Conservation (phyloP, 2,329 filamentous ascomycete species). For the Malbranchea cinnamomea region DNA sequence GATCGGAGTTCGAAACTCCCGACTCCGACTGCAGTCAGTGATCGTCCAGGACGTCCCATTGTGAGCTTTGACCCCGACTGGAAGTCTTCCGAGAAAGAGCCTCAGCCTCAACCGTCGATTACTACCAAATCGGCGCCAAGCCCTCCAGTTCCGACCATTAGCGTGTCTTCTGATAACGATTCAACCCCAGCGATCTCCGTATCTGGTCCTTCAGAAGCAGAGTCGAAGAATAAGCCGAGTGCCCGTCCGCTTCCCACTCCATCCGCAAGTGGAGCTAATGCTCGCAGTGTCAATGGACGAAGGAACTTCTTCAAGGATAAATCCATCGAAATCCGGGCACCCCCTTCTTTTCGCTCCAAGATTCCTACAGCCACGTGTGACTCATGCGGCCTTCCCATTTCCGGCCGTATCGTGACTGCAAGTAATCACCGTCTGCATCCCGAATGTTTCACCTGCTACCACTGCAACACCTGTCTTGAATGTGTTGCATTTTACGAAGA, state of each 20-base stretch:
- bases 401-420: slow-evolving; percentile 78
- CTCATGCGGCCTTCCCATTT: slow-evolving; percentile 69
- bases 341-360: too few relatives aligned
- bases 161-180: slow-evolving; percentile 14
- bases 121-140: too few relatives aligned
- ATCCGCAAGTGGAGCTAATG: slow-evolving; percentile 9
- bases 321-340: too few relatives aligned
- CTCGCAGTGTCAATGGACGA: too few relatives aligned
- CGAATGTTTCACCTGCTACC: slow-evolving; percentile 78
- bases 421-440: slow-evolving; percentile 78
- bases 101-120: too few relatives aligned
- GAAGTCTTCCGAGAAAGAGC: slow-evolving; percentile 40
- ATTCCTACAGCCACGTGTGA: slow-evolving; percentile 67
- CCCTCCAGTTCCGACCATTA: slow-evolving; percentile 21
- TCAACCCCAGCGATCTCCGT: slow-evolving; percentile 14
- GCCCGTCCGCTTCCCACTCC: slow-evolving; percentile 11
- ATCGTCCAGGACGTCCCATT: slow-evolving; percentile 79
- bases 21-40: slow-evolving; percentile 79
- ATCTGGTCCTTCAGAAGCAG: slow-evolving; percentile 22
- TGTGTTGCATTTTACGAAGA: slow-evolving; percentile 94
- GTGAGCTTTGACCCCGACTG: slow-evolving; percentile 89
- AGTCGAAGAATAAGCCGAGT: slow-evolving; percentile 8
- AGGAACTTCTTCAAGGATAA: too few relatives aligned
- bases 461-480: slow-evolving; percentile 77
- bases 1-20: slow-evolving; percentile 79